Conservation (phyloP, 257 asterid genomes). For the Anisodus acutangulus region DNA sequence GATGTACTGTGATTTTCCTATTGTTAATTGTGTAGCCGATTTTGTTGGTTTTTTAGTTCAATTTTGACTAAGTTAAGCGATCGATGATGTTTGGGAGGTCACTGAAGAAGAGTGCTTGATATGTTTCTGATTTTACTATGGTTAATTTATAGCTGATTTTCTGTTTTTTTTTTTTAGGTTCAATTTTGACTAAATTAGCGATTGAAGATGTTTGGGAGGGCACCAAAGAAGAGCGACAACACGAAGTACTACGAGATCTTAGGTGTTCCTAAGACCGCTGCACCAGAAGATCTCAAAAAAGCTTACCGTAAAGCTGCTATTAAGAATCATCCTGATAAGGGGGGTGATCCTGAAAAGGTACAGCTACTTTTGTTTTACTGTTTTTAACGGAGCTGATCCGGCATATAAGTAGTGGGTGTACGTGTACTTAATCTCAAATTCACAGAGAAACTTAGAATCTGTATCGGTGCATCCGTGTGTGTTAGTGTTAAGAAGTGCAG, state of each 20-base stretch:
- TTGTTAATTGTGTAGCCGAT: background rate
- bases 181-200: constrained; percentile 4
- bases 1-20: too few species aligned
- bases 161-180: constrained; percentile 9
- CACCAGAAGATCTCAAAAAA: constrained; percentile 78
- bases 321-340: constrained; percentile 86
- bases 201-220: constrained; percentile 74
- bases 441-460: too few species aligned
- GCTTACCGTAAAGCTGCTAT: constrained; percentile 85
- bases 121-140: background rate
- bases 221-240: constrained; percentile 77
- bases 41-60: constrained; percentile 12
- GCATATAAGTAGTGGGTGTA: background rate
- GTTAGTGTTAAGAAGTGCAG: too few species aligned
- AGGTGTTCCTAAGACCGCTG: constrained; percentile 72
- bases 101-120: constrained; percentile 9
- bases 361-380: background rate
- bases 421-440: background rate
- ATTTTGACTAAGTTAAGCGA: constrained; percentile 4
- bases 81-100: constrained; percentile 42
- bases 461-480: too few species aligned
- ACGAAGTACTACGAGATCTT: constrained; percentile 77
- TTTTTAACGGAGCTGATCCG: background rate
- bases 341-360: constrained; percentile 91
- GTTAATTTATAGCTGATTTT: background rate